phyloP scores from a whole-genome alignment of 2,329 filamentous ascomycete species.

The Leptographium procerum region DNA sequence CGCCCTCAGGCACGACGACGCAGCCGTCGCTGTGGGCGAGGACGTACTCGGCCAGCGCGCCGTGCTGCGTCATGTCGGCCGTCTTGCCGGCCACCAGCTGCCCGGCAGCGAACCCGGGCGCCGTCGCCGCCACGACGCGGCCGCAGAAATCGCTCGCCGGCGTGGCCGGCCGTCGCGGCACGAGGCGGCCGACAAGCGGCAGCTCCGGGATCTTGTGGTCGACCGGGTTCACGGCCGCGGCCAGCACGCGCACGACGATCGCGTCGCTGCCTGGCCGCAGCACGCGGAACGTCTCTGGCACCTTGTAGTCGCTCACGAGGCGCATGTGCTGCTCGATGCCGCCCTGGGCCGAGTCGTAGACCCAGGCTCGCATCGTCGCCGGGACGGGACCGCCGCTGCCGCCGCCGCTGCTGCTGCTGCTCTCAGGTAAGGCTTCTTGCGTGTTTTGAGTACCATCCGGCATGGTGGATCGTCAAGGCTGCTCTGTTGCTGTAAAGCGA shows the following conservation, averaged over 20 bases:
- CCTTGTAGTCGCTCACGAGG: constrained; percentile 15
- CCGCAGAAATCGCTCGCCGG: constrained; percentile 42
- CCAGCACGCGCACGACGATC: constrained; percentile 31
- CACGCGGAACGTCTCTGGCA: constrained; percentile 4
- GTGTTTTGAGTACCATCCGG: no score
- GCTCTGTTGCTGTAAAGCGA: no score
- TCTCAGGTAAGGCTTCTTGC: background rate
- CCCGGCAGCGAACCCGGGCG: constrained; percentile 7
- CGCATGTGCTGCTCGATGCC: constrained; percentile 22
- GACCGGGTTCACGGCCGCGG: constrained; percentile 34
- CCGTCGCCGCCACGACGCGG: constrained; percentile 24
- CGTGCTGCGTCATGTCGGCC: constrained; percentile 5
- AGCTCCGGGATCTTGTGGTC: constrained; percentile 37
- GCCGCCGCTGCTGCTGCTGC: background rate
- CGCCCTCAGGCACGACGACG: constrained; percentile 8
- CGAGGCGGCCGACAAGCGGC: constrained; percentile 23
- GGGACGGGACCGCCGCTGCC: background rate
- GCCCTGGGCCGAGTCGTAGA: constrained; percentile 10
- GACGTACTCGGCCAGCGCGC: constrained; percentile 13
- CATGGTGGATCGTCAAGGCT: no score
- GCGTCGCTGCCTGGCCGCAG: constrained; percentile 17
- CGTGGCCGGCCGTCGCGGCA: constrained; percentile 27
- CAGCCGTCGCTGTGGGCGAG: constrained; percentile 3
- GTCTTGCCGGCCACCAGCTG: constrained; percentile 13
- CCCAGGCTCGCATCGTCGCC: constrained; percentile 14